Base-by-base conservation (phyloP, 2,329 filamentous ascomycete genomes). In the Trichothecium roseum region DNA sequence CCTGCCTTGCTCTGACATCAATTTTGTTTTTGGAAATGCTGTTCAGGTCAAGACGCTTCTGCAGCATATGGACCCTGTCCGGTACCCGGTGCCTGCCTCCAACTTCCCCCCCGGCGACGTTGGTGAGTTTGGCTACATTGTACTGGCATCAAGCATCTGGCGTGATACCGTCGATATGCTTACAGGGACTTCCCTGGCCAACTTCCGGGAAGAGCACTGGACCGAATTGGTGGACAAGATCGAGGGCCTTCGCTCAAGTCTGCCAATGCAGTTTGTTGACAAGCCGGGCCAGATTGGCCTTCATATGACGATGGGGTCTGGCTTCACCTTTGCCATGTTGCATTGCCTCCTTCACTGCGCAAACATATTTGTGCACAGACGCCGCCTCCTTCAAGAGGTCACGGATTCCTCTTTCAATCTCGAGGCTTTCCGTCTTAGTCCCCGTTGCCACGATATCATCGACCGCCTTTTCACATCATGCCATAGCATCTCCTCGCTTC, bases 301-400 rank as follows among this genome's bases (percentile, higher is more conserved):
- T 5, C 73, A 78, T 52, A 74, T 78, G 48, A 76, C 73, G 15
- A 77, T 77, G 73, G 73, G 73, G 26, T 75, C 72, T 30, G 73
- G 73, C 37, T 73, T 71, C 46, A 76, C 71, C 0, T 78, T 73
- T 48, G 72, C 73, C 42, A 74, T 78, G 69, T 63, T 78, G 34
- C 73, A 78, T 52, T 74, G 69, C 38, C 64, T 78, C 16, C 60
- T 78, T 15, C 72, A 77, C 49, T 76, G 71, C 45, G 69, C 72
- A 8, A 72, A 69, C 18, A 70, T 77, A 42, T 76, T 78, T 50
- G 68, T 76, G 32, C 72, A 75, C 48, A 69, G 73, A 8, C 69
- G 73, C 17, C 66, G 69, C 33, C 68, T 78, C 28, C 58, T 78
- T 30, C 72, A 78, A 48, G 61, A 69, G 26, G 71, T 77, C 13